Conservation (phyloP, 202 grass and related monocot genomes). For the Hordeum pubiflorum region DNA sequence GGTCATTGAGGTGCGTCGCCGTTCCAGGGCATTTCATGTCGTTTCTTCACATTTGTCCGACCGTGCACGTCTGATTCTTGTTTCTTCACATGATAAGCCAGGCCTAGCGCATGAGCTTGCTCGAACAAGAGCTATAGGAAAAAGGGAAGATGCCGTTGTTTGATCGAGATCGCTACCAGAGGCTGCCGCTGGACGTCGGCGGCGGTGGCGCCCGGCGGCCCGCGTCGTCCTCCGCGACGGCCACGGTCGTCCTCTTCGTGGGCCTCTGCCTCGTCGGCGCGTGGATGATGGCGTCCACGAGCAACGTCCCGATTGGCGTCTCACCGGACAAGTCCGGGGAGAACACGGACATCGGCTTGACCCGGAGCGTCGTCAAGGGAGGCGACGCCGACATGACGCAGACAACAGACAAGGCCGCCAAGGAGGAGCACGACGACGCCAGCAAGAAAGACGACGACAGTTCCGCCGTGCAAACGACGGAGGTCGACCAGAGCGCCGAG, state of each 20-base stretch:
- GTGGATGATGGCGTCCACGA: slow-evolving; percentile 74
- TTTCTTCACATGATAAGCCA: background rate
- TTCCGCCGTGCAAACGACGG: background rate
- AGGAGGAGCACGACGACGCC: background rate
- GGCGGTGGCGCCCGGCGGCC: slow-evolving; percentile 1
- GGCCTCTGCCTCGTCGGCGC: slow-evolving; percentile 69
- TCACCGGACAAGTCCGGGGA: slow-evolving; percentile 25
- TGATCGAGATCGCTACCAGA: slow-evolving; percentile 41
- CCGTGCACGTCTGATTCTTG: background rate
- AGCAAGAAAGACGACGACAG: background rate
- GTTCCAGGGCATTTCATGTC: background rate
- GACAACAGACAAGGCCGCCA: background rate
- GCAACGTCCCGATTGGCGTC: slow-evolving; percentile 33
- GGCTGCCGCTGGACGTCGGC: slow-evolving; percentile 15
- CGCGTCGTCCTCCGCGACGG: slow-evolving; percentile 48
- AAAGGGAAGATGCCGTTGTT: slow-evolving; percentile 59
- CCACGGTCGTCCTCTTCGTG: slow-evolving; percentile 56
- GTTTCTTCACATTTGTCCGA: background rate
- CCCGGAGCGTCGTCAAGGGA: background rate
- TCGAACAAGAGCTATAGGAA: background rate
- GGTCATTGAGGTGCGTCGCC: background rate
- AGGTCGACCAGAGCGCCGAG: background rate
- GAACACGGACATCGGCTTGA: slow-evolving; percentile 23
- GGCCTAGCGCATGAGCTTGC: slow-evolving; percentile 18
- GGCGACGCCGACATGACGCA: background rate